Percentiles rank a stretch among this genome's conserved stretches.
Conservation (phyloP, 768 basidiomycete genomes). For the Leucocoprinus sp. region DNA sequence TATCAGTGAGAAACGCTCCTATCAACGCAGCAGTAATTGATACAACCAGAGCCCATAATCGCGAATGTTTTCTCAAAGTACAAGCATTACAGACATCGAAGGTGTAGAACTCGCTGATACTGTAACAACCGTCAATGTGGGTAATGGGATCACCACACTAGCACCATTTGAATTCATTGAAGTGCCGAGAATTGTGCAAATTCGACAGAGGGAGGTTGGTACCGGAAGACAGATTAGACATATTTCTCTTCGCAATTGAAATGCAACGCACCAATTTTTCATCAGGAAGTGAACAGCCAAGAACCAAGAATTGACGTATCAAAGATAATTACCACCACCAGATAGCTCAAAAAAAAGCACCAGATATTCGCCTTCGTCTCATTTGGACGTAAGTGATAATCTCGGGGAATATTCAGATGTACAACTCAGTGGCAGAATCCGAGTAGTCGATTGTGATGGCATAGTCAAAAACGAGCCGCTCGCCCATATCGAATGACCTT, state of each 20-base stretch:
- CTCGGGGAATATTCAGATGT: constrained; percentile 15
- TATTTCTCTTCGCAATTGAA: constrained; percentile 59
- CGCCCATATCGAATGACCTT: constrained; percentile 66
- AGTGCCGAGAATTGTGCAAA: constrained; percentile 66
- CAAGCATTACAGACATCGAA: neutral
- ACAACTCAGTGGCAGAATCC: constrained; percentile 67
- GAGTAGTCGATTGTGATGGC: constrained; percentile 59
- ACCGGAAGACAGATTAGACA: constrained; percentile 86
- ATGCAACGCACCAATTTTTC: no score
- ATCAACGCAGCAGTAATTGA: neutral
- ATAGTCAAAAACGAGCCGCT: constrained; percentile 53
- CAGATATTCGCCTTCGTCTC: constrained; percentile 52
- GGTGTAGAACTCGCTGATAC: constrained; percentile 34
- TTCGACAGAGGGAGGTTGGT: constrained; percentile 69
- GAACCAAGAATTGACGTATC: constrained; percentile 21
- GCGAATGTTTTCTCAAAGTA: neutral
- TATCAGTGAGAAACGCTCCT: neutral
- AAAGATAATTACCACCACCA: constrained; percentile 57
- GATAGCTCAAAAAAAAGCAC: constrained; percentile 78
- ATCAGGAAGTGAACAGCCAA: neutral
- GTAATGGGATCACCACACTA: constrained; percentile 34
- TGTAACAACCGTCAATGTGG: constrained; percentile 48
- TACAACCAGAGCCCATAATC: neutral
- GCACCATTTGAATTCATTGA: constrained; percentile 41
- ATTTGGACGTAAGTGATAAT: constrained; percentile 24